phyloP scores from a whole-genome alignment of 495 filamentous ascomycete genomes.

The Penicillium pulvis region DNA sequence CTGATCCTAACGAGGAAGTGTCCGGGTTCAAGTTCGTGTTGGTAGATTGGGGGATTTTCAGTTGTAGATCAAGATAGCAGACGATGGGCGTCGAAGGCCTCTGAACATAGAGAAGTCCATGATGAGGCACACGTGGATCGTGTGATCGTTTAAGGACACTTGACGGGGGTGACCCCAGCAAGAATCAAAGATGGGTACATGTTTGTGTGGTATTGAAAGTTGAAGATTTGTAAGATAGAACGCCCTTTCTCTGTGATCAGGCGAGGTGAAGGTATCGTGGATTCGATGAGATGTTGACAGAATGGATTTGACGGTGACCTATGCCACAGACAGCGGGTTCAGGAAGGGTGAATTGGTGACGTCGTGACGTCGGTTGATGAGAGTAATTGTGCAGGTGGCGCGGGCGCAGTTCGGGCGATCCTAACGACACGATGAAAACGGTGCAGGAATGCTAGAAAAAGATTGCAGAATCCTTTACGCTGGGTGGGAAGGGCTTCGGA shows the following conservation, averaged over 20 bases:
- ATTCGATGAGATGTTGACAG: neutral
- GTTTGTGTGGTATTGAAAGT: constrained; percentile 11
- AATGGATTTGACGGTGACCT: neutral
- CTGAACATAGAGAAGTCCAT: constrained; percentile 39
- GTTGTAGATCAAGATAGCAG: constrained; percentile 10
- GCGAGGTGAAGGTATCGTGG: constrained; percentile 1
- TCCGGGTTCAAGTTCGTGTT: constrained; percentile 8
- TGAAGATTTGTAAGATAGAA: neutral
- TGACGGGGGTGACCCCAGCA: constrained; percentile 29
- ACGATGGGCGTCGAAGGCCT: constrained; percentile 40
- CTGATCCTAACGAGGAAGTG: constrained; percentile 1
- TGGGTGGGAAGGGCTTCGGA: constrained; percentile 1
- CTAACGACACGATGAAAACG: constrained; percentile 28
- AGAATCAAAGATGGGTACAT: constrained; percentile 32
- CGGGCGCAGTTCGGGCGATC: constrained; percentile 7
- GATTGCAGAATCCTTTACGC: neutral
- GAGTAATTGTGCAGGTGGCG: neutral
- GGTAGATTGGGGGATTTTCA: constrained; percentile 9
- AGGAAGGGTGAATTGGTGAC: neutral
- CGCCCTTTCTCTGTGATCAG: constrained; percentile 11
- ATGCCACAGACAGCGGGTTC: neutral
- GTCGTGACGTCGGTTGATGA: constrained; percentile 7
- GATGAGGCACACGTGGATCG: constrained; percentile 30
- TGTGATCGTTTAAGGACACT: constrained; percentile 34
- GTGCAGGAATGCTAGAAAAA: constrained; percentile 21